Conservation (phyloP, 257 asterid species). For the Forsythia viridissima region DNA sequence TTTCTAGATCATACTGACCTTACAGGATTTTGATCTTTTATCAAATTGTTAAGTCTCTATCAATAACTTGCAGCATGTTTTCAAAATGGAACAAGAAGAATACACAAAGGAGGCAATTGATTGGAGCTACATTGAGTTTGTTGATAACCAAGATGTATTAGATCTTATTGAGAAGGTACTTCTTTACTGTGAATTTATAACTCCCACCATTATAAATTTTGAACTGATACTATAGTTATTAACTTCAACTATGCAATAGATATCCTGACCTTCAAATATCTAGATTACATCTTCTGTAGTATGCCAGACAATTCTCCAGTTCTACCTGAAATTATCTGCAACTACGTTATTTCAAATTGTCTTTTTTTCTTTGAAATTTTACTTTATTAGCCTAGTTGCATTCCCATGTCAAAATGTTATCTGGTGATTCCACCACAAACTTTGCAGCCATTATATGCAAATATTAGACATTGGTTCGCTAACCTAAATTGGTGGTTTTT, state of each 20-base stretch:
- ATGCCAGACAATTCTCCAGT: background rate
- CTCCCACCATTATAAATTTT: background rate
- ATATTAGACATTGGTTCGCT: background rate
- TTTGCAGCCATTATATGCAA: background rate
- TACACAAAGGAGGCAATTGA: conserved; percentile 87
- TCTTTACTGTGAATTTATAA: conserved; percentile 5
- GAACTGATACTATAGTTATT: conserved; percentile 1
- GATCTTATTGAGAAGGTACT: conserved; percentile 96
- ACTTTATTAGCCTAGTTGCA: background rate
- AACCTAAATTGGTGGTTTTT: background rate
- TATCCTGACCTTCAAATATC: background rate
- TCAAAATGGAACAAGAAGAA: conserved; percentile 99
- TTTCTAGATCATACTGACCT: conserved; percentile 16
- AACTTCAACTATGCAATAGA: background rate
- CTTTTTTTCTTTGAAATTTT: background rate
- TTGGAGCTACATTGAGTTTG: conserved; percentile 99
- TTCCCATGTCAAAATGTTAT: background rate
- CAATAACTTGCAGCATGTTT: conserved; percentile 79
- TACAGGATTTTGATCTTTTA: conserved; percentile 13
- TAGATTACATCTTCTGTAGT: background rate
- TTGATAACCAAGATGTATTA: conserved; percentile 94
- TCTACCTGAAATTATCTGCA: background rate
- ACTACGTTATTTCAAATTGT: background rate
- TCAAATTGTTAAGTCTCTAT: conserved; percentile 30
- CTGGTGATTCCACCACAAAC: background rate